Evolutionary conservation across 2,329 filamentous ascomycete species (phyloP).

Genomic region (Fusarium mexicanum): DNA sequence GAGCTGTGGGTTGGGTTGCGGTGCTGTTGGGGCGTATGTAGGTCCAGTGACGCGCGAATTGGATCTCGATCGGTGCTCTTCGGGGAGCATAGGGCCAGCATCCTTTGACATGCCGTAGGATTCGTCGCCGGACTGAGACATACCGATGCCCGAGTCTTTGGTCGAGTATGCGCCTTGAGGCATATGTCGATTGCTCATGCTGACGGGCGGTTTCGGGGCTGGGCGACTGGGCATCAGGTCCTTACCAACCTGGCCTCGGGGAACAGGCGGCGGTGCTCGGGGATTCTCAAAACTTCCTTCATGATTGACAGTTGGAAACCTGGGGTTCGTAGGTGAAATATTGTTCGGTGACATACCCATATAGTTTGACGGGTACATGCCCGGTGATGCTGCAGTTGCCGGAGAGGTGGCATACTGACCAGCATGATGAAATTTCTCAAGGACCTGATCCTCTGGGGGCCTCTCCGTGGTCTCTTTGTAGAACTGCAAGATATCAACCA

Average conservation of each 20-base stretch:
- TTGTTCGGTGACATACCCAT: slow-evolving; percentile 70
- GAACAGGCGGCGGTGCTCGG: slow-evolving; percentile 89
- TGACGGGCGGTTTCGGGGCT: slow-evolving; percentile 85
- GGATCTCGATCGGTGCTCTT: slow-evolving; percentile 74
- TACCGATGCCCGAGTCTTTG: slow-evolving; percentile 72
- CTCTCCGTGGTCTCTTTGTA: slow-evolving; percentile 93
- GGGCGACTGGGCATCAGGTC: slow-evolving; percentile 80
- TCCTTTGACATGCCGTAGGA: slow-evolving; percentile 63
- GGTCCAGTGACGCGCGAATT: slow-evolving; percentile 71
- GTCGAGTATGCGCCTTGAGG: slow-evolving; percentile 60
- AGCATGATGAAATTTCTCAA: slow-evolving; percentile 96
- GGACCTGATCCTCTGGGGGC: slow-evolving; percentile 83
- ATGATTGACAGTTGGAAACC: slow-evolving; percentile 85
- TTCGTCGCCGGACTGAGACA: slow-evolving; percentile 69
- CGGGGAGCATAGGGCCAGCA: slow-evolving; percentile 67
- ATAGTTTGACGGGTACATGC: slow-evolving; percentile 65
- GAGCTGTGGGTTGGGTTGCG: slow-evolving; percentile 43
- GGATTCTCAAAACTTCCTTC: slow-evolving; percentile 98
- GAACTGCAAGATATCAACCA: slow-evolving; percentile 94
- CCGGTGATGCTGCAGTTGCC: slow-evolving; percentile 60
- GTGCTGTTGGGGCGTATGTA: slow-evolving; percentile 59
- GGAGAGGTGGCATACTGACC: slow-evolving; percentile 61
- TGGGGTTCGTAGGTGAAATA: slow-evolving; percentile 83
- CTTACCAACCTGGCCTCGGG: slow-evolving; percentile 62
- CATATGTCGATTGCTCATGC: slow-evolving; percentile 65